phyloP scores from a whole-genome alignment of 164 flowering plant species.

The Litsea cubeba region DNA sequence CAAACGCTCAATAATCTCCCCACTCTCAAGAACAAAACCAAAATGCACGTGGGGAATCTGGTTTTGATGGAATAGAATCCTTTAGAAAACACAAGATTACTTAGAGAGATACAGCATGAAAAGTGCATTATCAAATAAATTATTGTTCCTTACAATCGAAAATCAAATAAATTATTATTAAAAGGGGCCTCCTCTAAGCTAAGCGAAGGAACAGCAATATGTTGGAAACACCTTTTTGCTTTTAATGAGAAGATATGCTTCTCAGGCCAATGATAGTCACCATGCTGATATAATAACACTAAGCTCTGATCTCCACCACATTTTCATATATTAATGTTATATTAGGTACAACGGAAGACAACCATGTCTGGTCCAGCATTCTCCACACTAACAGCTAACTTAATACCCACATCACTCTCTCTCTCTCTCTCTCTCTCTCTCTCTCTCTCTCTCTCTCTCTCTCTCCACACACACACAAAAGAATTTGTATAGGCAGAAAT shows the following conservation, averaged over 20 bases:
- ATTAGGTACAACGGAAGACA: background rate
- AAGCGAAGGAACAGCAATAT: background rate
- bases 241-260: background rate
- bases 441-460: too few species aligned
- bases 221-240: background rate
- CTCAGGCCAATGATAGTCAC: background rate
- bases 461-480: too few species aligned
- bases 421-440: too few species aligned
- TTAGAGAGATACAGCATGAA: background rate
- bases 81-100: background rate
- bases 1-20: background rate
- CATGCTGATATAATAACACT: too few species aligned
- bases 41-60: background rate
- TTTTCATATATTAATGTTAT: background rate
- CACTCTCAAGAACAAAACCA: background rate
- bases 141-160: too few species aligned
- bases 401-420: too few species aligned
- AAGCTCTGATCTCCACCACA: background rate
- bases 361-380: background rate
- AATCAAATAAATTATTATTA: too few species aligned
- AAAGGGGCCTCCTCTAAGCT: background rate
- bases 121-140: background rate
- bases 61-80: too few species aligned
- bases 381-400: background rate
- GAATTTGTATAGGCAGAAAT: too few species aligned